Evolutionary conservation across 306 rosid species (phyloP).

Genomic region (Acacia crassicarpa): DNA sequence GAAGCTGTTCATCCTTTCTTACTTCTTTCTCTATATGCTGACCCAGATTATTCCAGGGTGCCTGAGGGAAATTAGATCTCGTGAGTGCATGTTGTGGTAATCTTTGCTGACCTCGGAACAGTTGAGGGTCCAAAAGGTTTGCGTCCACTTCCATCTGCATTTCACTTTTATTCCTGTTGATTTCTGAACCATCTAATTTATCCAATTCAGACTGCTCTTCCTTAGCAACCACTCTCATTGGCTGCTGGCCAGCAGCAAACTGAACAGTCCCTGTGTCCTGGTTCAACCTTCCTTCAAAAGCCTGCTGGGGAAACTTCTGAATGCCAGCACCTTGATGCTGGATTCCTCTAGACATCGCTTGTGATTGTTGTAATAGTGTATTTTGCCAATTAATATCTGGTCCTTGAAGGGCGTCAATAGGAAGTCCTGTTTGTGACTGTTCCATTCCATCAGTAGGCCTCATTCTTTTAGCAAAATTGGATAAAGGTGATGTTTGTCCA

Average conservation of each 20-base stretch:
- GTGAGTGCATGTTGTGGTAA: slow-evolving; percentile 52
- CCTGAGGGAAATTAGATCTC: slow-evolving; percentile 75
- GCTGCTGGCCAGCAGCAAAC: slow-evolving; percentile 62
- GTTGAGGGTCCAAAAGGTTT: slow-evolving; percentile 73
- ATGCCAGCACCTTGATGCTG: slow-evolving; percentile 54
- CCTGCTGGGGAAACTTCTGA: slow-evolving; percentile 75
- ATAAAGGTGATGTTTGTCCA: slow-evolving; percentile 71
- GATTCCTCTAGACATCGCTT: slow-evolving; percentile 66
- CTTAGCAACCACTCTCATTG: slow-evolving; percentile 67
- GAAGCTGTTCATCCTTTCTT: slow-evolving; percentile 79
- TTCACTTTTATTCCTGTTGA: slow-evolving; percentile 57
- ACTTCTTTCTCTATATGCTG: slow-evolving; percentile 76
- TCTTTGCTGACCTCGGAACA: slow-evolving; percentile 60
- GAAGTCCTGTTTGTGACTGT: slow-evolving; percentile 60
- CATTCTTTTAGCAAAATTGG: slow-evolving; percentile 62
- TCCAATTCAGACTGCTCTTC: slow-evolving; percentile 83
- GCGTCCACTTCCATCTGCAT: slow-evolving; percentile 61
- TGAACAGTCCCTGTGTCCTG: slow-evolving; percentile 61
- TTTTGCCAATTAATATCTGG: slow-evolving; percentile 80
- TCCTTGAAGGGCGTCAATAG: slow-evolving; percentile 62
- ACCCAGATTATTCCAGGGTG: slow-evolving; percentile 72
- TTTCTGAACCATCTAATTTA: slow-evolving; percentile 66
- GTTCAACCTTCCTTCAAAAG: slow-evolving; percentile 68
- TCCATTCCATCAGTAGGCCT: slow-evolving; percentile 73
- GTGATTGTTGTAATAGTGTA: slow-evolving; percentile 70